Evolutionary conservation across 2,329 filamentous ascomycete genomes (phyloP).

Genomic region (Escovopsis sp.): DNA sequence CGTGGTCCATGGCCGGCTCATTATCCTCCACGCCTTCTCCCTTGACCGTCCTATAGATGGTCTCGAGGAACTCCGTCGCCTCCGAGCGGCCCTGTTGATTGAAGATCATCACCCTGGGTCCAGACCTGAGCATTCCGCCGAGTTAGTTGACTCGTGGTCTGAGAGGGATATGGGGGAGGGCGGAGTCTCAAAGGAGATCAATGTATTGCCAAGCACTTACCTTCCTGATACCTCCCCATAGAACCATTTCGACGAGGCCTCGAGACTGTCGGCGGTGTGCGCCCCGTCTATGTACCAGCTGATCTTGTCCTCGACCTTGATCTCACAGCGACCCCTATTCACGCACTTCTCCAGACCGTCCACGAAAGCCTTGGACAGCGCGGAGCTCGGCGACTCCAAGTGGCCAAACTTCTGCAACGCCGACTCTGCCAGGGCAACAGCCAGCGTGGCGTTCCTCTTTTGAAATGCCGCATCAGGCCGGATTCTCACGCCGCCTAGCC

Average conservation of each 20-base stretch:
- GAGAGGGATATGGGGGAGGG: too few relatives aligned
- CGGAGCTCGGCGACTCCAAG: conserved; percentile 9
- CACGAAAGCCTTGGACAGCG: conserved; percentile 49
- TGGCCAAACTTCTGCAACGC: conserved; percentile 31
- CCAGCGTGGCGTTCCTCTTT: conserved; percentile 41
- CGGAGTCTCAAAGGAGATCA: too few relatives aligned
- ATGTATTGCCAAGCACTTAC: conserved; percentile 9
- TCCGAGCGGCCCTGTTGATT: conserved; percentile 59
- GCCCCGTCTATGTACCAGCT: conserved; percentile 87
- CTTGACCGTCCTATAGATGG: conserved; percentile 24
- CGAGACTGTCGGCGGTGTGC: conserved; percentile 82
- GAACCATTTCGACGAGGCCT: conserved; percentile 74
- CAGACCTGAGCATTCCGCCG: conserved; percentile 12
- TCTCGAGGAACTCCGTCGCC: conserved; percentile 37
- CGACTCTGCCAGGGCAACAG: conserved; percentile 36
- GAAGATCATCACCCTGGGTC: conserved; percentile 55
- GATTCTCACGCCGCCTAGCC: conserved; percentile 32
- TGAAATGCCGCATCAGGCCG: conserved; percentile 42
- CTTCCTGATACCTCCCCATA: conserved; percentile 30
- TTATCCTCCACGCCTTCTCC: conserved; percentile 9
- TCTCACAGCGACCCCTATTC: conserved; percentile 67
- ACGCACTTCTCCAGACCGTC: conserved; percentile 60
- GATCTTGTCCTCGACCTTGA: conserved; percentile 39
- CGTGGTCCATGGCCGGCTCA: conserved; percentile 46
- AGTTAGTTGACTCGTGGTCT: too few relatives aligned